Conservation (phyloP, 768 basidiomycete species). For the Boletales sp. region DNA sequence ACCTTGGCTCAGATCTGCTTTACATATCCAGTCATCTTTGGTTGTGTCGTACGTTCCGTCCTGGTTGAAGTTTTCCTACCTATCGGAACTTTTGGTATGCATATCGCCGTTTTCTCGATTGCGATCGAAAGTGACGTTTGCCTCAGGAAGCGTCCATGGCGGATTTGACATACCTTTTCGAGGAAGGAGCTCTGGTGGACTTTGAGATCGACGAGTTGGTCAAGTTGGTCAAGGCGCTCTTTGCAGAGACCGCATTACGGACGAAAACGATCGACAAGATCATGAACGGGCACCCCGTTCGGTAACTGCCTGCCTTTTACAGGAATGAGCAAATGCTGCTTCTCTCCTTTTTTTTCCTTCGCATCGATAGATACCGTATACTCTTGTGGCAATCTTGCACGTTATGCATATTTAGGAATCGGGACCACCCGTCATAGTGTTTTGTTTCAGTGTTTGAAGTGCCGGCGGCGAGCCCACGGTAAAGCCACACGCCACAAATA, state of each 20-base stretch:
- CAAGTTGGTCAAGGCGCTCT: conserved; percentile 78
- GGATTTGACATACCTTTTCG: conserved; percentile 89
- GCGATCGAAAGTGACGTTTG: conserved; percentile 1
- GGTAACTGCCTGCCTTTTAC: conserved; percentile 1
- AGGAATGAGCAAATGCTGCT: not conserved
- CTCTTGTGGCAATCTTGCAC: not conserved
- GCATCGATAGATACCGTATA: not conserved
- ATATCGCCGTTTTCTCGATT: not conserved
- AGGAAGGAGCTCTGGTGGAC: conserved; percentile 86
- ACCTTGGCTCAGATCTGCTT: too few relatives aligned
- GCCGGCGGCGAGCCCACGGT: too few relatives aligned
- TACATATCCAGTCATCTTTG: conserved; percentile 54
- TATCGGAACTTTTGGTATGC: conserved; percentile 86
- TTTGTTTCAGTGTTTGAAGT: too few relatives aligned
- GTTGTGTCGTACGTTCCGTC: conserved; percentile 84
- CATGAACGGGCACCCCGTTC: conserved; percentile 52
- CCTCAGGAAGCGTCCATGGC: conserved; percentile 85
- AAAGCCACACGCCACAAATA: too few relatives aligned
- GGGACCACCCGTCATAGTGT: too few relatives aligned
- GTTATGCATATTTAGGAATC: conserved; percentile 14
- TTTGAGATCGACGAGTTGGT: conserved; percentile 83
- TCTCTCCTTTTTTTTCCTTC: not conserved
- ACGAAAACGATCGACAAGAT: conserved; percentile 79
- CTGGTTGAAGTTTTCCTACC: conserved; percentile 94
- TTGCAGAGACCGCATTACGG: conserved; percentile 82